phyloP scores from a whole-genome alignment of 2,329 filamentous ascomycete species.

The Sporothrix dimorphospora region DNA sequence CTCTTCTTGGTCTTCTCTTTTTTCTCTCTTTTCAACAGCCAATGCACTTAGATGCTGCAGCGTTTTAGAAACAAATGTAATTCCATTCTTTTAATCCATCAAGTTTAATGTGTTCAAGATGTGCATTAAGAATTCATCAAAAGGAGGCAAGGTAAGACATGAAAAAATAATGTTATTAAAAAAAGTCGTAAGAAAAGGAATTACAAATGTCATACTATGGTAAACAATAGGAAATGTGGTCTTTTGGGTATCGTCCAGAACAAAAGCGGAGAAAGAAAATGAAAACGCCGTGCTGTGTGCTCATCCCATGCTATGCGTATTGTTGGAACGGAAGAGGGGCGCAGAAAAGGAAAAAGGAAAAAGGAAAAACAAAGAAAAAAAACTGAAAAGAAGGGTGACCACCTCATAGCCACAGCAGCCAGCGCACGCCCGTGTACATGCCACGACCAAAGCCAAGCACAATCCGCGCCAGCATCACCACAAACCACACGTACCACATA shows the following conservation, averaged over 20 bases:
- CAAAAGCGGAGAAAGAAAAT: slow-evolving; percentile 5
- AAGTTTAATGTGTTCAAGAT: too few relatives aligned
- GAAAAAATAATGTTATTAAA: neutral
- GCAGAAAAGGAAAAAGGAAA: neutral
- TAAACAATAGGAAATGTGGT: slow-evolving; percentile 20
- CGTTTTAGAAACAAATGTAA: neutral
- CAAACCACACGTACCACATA: slow-evolving; percentile 93
- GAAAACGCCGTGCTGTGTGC: neutral
- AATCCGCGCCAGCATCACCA: slow-evolving; percentile 76
- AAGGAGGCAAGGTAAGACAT: neutral
- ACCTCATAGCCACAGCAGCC: slow-evolving; percentile 77
- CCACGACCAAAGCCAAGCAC: slow-evolving; percentile 66
- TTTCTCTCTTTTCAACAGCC: neutral
- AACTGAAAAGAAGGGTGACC: neutral
- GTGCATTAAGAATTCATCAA: neutral
- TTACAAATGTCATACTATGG: slow-evolving; percentile 19
- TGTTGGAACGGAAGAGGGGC: neutral
- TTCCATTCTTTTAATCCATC: neutral
- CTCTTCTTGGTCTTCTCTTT: neutral
- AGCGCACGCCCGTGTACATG: slow-evolving; percentile 64
- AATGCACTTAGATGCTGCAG: neutral
- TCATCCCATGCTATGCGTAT: neutral
- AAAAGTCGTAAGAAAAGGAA: neutral
- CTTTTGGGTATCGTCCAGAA: slow-evolving; percentile 30
- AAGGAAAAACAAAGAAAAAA: neutral